A percentile compares a stretch with the other conserved stretches of the same genome.
Conservation (phyloP, 441 rosid genomes). For the Euphorbia celastroides region DNA sequence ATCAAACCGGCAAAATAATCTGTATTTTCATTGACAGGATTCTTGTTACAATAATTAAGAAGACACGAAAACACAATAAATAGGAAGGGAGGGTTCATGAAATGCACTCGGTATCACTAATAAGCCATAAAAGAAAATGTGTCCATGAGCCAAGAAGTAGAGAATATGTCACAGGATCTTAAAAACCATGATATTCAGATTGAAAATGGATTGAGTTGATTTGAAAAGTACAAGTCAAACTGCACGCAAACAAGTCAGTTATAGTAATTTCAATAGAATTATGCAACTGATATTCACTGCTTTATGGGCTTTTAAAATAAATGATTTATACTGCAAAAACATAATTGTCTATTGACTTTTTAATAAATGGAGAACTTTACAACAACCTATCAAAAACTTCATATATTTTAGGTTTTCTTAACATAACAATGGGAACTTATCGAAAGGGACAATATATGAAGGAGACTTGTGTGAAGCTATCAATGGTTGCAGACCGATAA, state of each 20-base stretch:
- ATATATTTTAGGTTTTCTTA: not conserved
- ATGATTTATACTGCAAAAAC: not conserved
- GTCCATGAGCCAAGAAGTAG: not conserved
- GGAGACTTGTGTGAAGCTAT: not conserved
- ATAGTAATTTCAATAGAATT: not conserved
- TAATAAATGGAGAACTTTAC: not conserved
- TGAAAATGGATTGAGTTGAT: not conserved
- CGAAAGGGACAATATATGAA: not conserved
- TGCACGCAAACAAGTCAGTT: not conserved
- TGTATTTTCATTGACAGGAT: not conserved
- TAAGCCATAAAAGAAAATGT: not conserved
- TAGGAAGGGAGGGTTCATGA: not conserved
- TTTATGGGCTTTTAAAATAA: not conserved
- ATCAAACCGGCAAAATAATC: not conserved
- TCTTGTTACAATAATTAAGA: not conserved
- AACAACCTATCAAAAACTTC: not conserved
- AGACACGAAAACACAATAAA: not conserved
- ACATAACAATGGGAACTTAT: not conserved
- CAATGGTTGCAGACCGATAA: not conserved
- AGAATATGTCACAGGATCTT: not conserved
- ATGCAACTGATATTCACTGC: not conserved
- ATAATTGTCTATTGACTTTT: not conserved
- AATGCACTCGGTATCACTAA: no score
- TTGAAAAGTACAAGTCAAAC: not conserved
- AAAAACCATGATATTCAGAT: not conserved